Base-by-base conservation (phyloP, 2,329 filamentous ascomycete species). In the Penicillium sp. region DNA sequence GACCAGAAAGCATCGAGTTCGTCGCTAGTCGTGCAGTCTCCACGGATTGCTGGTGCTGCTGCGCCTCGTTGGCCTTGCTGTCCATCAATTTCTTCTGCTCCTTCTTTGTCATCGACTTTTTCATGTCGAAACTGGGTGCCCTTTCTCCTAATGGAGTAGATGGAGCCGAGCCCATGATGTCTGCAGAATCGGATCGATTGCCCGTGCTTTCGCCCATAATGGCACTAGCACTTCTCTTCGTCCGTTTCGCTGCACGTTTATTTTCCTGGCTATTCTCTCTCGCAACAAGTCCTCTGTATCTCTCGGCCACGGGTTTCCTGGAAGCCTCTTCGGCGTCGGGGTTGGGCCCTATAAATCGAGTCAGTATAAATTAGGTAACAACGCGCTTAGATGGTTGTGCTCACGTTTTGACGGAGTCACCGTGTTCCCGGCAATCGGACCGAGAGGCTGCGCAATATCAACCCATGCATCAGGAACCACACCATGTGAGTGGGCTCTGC, bases 31-130 rank as follows among this genome's bases (percentile, higher is more conserved):
- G 88, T 58, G 91, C 91, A 0, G 93, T 97, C 59, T 88, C 84
- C 74, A 97, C 97, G 28, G 94, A 92, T 65, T 89, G 91, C 24
- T 89, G 88, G 67, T 94, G 92, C 67, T 89, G 91, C 61, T 89
- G 89, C 19, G 90, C 90, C 72, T 96, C 92, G 0, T 88, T 90
- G 24, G 89, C 86, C 69, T 91, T 91, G 3, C 83, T 82, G 62
- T 92, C 89, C n/a, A 88, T 86, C 68, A 90, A 85, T 66, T 89
- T 90, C 76, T 89, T 92, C 73, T 90, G 84, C 75, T 97, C 93
- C 80, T 97, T 97, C 83, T 97, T 97, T 4, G 90, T 91, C 56
- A 91, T 84, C 3, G 88, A 84, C 76, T 93, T 94, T 67, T 81
- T 47, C 24, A 30, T 80, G 40, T 86, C 84, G 1, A 81, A 75